Conservation (phyloP, 192 early-diverging fungal genomes). For the Coemansia sp. region DNA sequence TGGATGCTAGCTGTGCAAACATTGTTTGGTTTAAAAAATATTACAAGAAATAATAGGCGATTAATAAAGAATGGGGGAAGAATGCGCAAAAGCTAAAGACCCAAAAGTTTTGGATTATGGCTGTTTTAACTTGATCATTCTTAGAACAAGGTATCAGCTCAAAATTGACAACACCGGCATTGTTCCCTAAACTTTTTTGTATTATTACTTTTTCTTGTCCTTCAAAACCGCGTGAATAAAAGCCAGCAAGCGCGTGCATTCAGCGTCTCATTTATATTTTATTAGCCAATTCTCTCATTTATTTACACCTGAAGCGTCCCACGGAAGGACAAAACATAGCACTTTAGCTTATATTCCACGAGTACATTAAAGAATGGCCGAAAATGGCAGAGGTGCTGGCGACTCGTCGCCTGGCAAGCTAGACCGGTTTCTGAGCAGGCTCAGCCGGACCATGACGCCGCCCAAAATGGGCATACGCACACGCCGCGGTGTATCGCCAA, state of each 20-base stretch:
- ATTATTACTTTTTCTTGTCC: not conserved
- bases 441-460: constrained; percentile 25
- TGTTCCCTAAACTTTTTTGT: not conserved
- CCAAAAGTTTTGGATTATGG: not conserved
- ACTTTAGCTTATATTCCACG: no score
- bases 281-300: constrained; percentile 1
- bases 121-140: not conserved
- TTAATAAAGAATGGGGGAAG: constrained; percentile 9
- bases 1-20: constrained; percentile 15
- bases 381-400: not conserved
- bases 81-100: constrained; percentile 8
- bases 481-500: constrained; percentile 22
- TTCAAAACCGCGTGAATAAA: not conserved
- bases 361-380: not conserved
- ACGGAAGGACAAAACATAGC: no score
- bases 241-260: not conserved
- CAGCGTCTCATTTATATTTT: not conserved
- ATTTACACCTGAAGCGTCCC: not conserved
- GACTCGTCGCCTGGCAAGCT: constrained; percentile 24
- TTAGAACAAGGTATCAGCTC: not conserved
- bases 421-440: constrained; percentile 21
- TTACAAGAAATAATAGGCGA: not conserved
- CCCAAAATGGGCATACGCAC: constrained; percentile 26
- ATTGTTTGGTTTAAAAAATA: constrained; percentile 14
- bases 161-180: not conserved